Conservation (phyloP, 345 rosid species). For the Angophora floribunda region DNA sequence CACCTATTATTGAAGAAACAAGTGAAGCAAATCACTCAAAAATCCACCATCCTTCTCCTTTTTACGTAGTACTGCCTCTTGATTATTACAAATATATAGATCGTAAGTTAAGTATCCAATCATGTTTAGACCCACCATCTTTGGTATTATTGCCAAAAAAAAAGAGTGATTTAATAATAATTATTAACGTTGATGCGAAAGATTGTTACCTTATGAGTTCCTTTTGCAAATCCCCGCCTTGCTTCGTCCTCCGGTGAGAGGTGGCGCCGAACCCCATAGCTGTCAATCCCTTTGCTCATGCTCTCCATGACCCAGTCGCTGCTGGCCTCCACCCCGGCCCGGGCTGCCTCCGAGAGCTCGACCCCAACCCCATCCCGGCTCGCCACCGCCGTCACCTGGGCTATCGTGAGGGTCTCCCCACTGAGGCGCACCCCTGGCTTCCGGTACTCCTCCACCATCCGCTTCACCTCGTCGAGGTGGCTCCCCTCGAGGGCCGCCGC, state of each 20-base stretch:
- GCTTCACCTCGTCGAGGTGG: constrained; percentile 33
- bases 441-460: constrained; percentile 29
- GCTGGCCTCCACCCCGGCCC: constrained; percentile 24
- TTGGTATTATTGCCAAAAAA: neutral
- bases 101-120: neutral
- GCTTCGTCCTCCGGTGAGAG: constrained; percentile 21
- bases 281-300: constrained; percentile 23
- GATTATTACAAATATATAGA: neutral
- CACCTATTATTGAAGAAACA: neutral
- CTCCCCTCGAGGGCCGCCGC: constrained; percentile 32
- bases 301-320: constrained; percentile 36
- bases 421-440: constrained; percentile 24
- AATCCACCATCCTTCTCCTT: neutral
- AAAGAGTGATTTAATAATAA: neutral
- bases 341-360: constrained; percentile 17
- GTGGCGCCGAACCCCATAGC: constrained; percentile 30
- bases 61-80: neutral
- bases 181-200: neutral
- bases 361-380: neutral
- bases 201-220: constrained; percentile 18
- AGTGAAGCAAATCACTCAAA: neutral
- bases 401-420: constrained; percentile 27
- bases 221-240: constrained; percentile 18
- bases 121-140: neutral
- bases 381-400: constrained; percentile 25